A percentile compares a stretch with the other conserved stretches of the same genome.
phyloP scores from a whole-genome alignment of 208 protist species.

The Acanthamoeba divionensis region DNA sequence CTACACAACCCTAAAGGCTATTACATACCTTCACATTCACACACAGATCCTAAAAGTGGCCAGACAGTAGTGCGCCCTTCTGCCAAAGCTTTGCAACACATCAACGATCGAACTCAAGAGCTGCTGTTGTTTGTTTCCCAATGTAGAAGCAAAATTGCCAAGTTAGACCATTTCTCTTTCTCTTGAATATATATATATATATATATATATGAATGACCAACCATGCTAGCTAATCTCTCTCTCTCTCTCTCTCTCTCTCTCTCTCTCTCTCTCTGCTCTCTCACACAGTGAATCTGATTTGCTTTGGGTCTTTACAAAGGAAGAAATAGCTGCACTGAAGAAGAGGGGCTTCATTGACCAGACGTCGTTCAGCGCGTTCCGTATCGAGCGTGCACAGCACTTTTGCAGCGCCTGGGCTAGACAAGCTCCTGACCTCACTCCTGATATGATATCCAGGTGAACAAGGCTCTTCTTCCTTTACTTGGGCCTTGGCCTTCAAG shows the following conservation, averaged over 20 bases:
- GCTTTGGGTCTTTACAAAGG: conserved; percentile 17
- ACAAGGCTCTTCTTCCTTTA: too few species aligned
- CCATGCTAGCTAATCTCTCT: background rate
- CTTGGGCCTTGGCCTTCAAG: too few species aligned
- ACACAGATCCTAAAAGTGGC: too few species aligned
- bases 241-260: background rate
- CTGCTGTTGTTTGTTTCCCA: background rate
- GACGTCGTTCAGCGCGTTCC: background rate
- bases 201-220: too few species aligned
- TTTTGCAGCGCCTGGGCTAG: background rate
- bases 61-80: background rate
- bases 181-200: too few species aligned
- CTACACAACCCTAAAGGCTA: too few species aligned
- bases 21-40: too few species aligned
- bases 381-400: background rate
- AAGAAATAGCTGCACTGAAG: background rate
- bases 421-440: background rate
- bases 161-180: background rate
- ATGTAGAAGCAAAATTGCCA: background rate
- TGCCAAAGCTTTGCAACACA: background rate
- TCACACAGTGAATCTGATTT: background rate
- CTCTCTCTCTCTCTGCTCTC: background rate
- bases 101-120: background rate
- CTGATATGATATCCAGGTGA: background rate
- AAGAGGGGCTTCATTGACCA: conserved; percentile 33